These are phyloP conservation scores for Fusarium protoensiforme DNA, from an alignment of 2,329 filamentous ascomycete species.

Conservation along the genomic window DNA sequence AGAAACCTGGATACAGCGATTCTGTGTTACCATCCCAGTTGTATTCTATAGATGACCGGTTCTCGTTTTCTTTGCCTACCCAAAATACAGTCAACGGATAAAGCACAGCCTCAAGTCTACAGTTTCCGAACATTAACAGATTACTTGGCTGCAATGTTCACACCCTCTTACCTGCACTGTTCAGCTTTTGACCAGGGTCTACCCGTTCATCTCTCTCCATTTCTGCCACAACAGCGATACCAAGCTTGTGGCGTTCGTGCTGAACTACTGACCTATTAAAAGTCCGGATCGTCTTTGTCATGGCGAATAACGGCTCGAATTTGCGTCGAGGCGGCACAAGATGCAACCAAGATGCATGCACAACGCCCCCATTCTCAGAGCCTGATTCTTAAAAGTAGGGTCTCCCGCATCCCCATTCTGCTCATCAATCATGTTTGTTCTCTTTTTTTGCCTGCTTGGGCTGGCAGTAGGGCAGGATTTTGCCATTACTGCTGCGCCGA, in stretches of 20 bases:
- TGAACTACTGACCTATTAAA: neutral
- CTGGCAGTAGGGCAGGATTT: neutral
- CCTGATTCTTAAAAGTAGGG: neutral
- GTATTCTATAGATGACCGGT: too few relatives aligned
- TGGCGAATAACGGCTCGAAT: neutral
- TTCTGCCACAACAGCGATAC: neutral
- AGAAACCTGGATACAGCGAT: neutral
- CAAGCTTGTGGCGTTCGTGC: neutral
- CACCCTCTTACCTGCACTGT: neutral
- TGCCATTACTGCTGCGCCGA: neutral
- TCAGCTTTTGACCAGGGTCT: neutral
- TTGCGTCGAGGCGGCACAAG: neutral
- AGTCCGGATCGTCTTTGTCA: neutral
- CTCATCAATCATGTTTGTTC: neutral
- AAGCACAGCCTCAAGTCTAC: too few relatives aligned
- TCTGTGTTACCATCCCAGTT: neutral
- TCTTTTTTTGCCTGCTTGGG: neutral
- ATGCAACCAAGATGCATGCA: neutral
- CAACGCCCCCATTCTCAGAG: neutral
- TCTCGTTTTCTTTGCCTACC: too few relatives aligned
- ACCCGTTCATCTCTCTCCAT: neutral
- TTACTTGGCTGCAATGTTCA: too few relatives aligned
- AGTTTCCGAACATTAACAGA: too few relatives aligned
- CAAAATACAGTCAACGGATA: too few relatives aligned
- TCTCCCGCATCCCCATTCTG: neutral